These are phyloP conservation scores for Closterium sp. DNA, from an alignment of 139 green algal genomes.

Conservation along the genomic window DNA sequence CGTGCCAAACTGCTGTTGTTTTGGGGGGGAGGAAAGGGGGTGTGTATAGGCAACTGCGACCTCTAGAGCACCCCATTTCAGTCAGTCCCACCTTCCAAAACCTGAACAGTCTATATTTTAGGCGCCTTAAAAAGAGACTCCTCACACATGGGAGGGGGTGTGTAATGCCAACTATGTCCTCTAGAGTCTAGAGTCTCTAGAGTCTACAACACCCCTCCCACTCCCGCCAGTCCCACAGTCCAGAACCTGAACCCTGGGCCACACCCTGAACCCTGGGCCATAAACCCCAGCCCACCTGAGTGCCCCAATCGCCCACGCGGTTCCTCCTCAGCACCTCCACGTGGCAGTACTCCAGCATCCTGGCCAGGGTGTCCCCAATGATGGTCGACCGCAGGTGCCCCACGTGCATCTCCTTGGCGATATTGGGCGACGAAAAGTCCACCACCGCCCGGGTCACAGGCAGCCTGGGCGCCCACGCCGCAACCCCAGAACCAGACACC, in stretches of 20 bases:
- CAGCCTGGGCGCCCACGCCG: constrained; percentile 19
- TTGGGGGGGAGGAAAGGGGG: too few species aligned
- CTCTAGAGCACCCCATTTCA: too few species aligned
- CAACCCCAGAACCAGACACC: neutral
- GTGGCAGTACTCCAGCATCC: constrained; percentile 82
- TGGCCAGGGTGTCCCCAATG: constrained; percentile 83
- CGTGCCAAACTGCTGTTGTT: too few species aligned
- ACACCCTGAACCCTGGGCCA: neutral
- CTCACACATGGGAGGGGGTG: too few species aligned
- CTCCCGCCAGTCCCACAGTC: too few species aligned
- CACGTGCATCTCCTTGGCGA: constrained; percentile 98
- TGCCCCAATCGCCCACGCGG: constrained; percentile 98
- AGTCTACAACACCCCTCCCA: too few species aligned
- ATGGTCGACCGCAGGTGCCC: constrained; percentile 97
- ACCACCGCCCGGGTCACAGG: constrained; percentile 63
- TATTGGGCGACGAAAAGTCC: constrained; percentile 96
- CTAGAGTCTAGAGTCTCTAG: too few species aligned
- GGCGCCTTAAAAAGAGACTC: too few species aligned
- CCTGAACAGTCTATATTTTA: too few species aligned
- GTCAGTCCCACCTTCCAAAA: too few species aligned
- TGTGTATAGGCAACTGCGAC: too few species aligned
- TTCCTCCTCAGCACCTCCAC: constrained; percentile 88
- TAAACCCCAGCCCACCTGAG: constrained; percentile 48
- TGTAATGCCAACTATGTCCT: too few species aligned
- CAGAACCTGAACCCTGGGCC: neutral